phyloP scores from a whole-genome alignment of 2,329 filamentous ascomycete genomes.

The Plectosphaerella plurivora region DNA sequence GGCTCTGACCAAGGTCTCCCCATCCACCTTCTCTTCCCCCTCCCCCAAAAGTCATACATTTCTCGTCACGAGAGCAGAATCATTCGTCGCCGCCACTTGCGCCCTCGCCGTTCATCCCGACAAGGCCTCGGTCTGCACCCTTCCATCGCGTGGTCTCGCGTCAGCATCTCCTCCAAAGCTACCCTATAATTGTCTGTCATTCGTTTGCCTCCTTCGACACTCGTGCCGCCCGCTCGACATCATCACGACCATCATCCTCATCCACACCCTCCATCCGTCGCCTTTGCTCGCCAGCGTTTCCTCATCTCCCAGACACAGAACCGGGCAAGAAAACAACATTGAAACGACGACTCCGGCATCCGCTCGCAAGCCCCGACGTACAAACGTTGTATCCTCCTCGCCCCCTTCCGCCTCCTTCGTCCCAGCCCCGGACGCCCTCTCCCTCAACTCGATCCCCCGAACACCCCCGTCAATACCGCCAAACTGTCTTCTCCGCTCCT shows the following conservation, averaged over 20 bases:
- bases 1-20: too few relatives aligned
- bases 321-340: too few relatives aligned
- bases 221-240: conserved; percentile 7
- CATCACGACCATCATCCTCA: conserved; percentile 3
- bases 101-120: conserved; percentile 1
- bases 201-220: neutral
- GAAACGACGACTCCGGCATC: too few relatives aligned
- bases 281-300: neutral
- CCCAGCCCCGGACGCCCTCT: neutral
- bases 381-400: too few relatives aligned
- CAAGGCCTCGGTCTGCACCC: too few relatives aligned
- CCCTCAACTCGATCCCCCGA: neutral
- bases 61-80: neutral
- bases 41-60: neutral
- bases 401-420: neutral
- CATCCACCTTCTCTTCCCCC: neutral
- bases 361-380: too few relatives aligned
- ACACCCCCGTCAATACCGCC: conserved; percentile 64
- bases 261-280: neutral
- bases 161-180: neutral
- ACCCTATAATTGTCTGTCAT: neutral
- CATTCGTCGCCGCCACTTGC: neutral
- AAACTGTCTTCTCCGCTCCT: conserved; percentile 91
- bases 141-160: conserved; percentile 1
- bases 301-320: neutral